These are phyloP conservation scores for Thielaviopsis cerberus DNA, from an alignment of 2,329 filamentous ascomycete species.

Conservation along the genomic window DNA sequence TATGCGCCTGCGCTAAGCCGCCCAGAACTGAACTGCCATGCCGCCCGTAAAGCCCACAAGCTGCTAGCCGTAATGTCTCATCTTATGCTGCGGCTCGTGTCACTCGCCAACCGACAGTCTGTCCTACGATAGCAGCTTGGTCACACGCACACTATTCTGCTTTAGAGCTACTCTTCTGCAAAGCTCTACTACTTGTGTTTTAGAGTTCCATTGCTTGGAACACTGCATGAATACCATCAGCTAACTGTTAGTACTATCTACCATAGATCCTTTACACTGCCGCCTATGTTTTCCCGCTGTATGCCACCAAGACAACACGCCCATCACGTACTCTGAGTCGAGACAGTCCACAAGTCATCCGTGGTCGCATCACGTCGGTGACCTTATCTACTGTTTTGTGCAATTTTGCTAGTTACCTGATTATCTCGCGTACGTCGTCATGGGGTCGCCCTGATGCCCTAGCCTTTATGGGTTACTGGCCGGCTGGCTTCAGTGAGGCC, in stretches of 20 bases:
- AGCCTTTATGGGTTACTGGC: slow-evolving; percentile 62
- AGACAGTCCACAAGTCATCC: slow-evolving; percentile 79
- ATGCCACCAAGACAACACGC: slow-evolving; percentile 60
- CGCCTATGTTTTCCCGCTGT: slow-evolving; percentile 80
- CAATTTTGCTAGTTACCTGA: slow-evolving; percentile 39
- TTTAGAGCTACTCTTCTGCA: neutral
- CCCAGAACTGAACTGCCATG: neutral
- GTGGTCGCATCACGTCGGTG: slow-evolving; percentile 65
- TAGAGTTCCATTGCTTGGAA: neutral
- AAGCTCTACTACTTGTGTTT: neutral
- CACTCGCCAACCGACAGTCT: neutral
- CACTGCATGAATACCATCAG: neutral
- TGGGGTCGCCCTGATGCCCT: slow-evolving; percentile 3
- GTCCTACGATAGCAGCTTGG: neutral
- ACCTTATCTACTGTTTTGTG: slow-evolving; percentile 54
- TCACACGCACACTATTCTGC: neutral
- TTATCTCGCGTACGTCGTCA: slow-evolving; percentile 34
- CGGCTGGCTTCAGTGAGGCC: slow-evolving; percentile 47
- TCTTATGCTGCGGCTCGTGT: neutral
- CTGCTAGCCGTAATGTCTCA: neutral
- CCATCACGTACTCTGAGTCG: slow-evolving; percentile 63
- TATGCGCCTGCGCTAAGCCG: neutral
- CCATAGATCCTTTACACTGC: slow-evolving; percentile 60
- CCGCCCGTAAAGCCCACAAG: too few relatives aligned
- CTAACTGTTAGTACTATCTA: slow-evolving; percentile 4